Evolutionary conservation across 2,329 filamentous ascomycete species (phyloP).

Genomic region (Microsporum audouinii): DNA sequence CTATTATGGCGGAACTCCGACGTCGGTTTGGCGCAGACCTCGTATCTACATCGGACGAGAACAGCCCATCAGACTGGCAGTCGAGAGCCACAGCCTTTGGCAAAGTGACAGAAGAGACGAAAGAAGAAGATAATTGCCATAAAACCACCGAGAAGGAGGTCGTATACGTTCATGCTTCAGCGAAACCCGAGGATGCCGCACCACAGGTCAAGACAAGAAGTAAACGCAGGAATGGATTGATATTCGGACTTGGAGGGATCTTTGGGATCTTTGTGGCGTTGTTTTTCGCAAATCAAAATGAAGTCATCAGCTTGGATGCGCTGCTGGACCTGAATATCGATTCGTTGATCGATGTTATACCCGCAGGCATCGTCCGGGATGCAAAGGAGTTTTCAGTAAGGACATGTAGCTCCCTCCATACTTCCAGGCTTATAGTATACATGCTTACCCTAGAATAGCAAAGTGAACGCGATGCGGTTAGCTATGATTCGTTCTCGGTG

Average conservation of each 20-base stretch:
- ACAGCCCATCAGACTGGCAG: not conserved
- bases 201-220: slow-evolving; percentile 30
- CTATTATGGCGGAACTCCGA: slow-evolving; percentile 5
- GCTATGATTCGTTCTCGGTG: slow-evolving; percentile 88
- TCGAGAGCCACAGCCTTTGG: not conserved
- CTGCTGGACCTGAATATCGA: slow-evolving; percentile 65
- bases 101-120: not conserved
- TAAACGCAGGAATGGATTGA: slow-evolving; percentile 66
- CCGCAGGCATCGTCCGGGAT: slow-evolving; percentile 73
- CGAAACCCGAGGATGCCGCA: not conserved
- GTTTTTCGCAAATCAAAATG: slow-evolving; percentile 80
- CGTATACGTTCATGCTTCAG: not conserved
- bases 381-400: slow-evolving; percentile 72
- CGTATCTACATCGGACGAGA: not conserved
- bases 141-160: not conserved
- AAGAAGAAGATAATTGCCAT: not conserved
- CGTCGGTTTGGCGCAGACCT: slow-evolving; percentile 1
- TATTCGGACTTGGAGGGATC: slow-evolving; percentile 80
- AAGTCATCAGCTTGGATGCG: slow-evolving; percentile 75
- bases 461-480: slow-evolving; percentile 74
- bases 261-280: slow-evolving; percentile 80
- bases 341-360: slow-evolving; percentile 73
- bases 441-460: slow-evolving; percentile 37
- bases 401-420: not conserved
- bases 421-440: slow-evolving; percentile 16